phyloP scores from a whole-genome alignment of 306 rosid genomes.

The Lotus japonicus region DNA sequence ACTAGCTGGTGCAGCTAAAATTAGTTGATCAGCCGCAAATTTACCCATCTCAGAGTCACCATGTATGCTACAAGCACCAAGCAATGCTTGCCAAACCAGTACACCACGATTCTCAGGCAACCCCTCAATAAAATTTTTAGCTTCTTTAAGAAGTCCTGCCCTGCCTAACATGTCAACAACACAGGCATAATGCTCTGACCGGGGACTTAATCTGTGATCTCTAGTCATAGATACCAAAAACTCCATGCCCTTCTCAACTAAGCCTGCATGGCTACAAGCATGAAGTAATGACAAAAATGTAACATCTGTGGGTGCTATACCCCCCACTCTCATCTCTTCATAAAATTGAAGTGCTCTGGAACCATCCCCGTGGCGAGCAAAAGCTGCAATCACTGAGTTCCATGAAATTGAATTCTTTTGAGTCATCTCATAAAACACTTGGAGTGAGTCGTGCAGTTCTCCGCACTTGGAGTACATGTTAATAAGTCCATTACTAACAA shows the following conservation, averaged over 20 bases:
- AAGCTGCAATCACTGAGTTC: constrained; percentile 87
- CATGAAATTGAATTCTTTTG: constrained; percentile 63
- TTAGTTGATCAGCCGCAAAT: constrained; percentile 63
- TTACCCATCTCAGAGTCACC: constrained; percentile 66
- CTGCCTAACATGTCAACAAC: constrained; percentile 92
- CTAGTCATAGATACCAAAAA: constrained; percentile 60
- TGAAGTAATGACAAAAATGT: constrained; percentile 85
- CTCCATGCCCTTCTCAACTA: constrained; percentile 72
- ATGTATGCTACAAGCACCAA: constrained; percentile 81
- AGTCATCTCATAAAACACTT: constrained; percentile 47
- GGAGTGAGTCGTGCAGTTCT: constrained; percentile 52
- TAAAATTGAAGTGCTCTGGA: constrained; percentile 53
- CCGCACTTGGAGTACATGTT: constrained; percentile 94
- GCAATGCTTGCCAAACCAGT: constrained; percentile 83
- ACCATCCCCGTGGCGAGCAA: constrained; percentile 82
- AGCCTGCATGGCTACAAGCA: constrained; percentile 86
- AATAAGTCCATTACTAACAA: constrained; percentile 74
- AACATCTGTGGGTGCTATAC: constrained; percentile 50
- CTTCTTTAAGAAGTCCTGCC: constrained; percentile 70
- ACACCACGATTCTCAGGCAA: constrained; percentile 50
- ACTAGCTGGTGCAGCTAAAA: constrained; percentile 50
- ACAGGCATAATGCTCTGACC: constrained; percentile 72
- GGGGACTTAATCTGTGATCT: constrained; percentile 58
- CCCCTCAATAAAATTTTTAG: constrained; percentile 48
- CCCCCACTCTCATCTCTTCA: constrained; percentile 55